phyloP scores from a whole-genome alignment of 2,329 filamentous ascomycete genomes.

The Xylariaceae sp. region DNA sequence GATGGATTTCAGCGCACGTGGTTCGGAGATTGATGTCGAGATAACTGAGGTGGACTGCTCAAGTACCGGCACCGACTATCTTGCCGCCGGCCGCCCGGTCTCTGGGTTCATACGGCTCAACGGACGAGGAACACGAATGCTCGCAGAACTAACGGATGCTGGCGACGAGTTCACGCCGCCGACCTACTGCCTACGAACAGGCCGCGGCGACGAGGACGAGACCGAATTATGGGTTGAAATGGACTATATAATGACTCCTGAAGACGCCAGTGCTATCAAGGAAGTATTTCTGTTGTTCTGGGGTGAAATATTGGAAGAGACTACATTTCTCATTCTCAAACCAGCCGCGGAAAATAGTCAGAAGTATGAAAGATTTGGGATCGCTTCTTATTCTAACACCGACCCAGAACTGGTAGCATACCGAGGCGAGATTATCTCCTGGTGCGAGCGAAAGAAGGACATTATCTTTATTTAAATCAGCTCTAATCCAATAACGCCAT shows the following conservation, averaged over 20 bases:
- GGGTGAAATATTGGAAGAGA: conserved; percentile 5
- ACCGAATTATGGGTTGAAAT: background rate
- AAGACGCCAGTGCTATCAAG: conserved; percentile 1
- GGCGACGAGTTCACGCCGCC: conserved; percentile 1
- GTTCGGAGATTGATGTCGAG: conserved; percentile 11
- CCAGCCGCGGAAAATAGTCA: background rate
- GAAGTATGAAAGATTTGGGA: conserved; percentile 15
- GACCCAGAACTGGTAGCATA: no score
- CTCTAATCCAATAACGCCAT: no score
- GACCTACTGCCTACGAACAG: background rate
- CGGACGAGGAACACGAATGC: conserved; percentile 1
- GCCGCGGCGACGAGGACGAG: background rate
- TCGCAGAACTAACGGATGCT: background rate
- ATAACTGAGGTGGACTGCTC: conserved; percentile 14
- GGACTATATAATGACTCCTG: conserved; percentile 14
- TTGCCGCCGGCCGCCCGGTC: background rate
- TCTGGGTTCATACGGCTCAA: conserved; percentile 11
- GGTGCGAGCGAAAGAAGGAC: no score
- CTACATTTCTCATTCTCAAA: conserved; percentile 9
- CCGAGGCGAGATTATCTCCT: no score
- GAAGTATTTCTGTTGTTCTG: conserved; percentile 11
- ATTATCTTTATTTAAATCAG: no score
- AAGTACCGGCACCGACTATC: background rate
- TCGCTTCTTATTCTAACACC: no score
- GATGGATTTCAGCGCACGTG: conserved; percentile 10